Conservation (phyloP, 495 filamentous ascomycete genomes). For the Aspergillus avenaceus region DNA sequence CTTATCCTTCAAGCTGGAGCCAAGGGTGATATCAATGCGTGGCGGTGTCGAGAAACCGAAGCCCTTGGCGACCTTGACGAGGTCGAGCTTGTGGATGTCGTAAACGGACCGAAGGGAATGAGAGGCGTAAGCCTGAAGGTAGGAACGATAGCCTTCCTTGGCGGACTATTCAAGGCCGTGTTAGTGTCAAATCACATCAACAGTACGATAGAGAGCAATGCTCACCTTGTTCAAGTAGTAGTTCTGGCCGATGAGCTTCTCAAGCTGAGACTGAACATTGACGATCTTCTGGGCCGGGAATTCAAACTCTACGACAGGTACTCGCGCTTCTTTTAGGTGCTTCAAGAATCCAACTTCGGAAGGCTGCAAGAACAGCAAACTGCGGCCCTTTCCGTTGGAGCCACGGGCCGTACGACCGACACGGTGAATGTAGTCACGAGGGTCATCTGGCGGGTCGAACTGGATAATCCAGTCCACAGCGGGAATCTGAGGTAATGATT, state of each 20-base stretch:
- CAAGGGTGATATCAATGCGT: slow-evolving; percentile 82
- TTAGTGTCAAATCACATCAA: slow-evolving; percentile 10
- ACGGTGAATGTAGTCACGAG: slow-evolving; percentile 91
- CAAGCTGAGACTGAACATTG: slow-evolving; percentile 92
- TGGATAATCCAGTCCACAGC: slow-evolving; percentile 94
- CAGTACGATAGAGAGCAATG: background rate
- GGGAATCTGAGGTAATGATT: slow-evolving; percentile 56
- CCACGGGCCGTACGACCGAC: slow-evolving; percentile 94
- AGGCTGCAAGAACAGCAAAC: slow-evolving; percentile 88
- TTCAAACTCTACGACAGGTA: slow-evolving; percentile 94
- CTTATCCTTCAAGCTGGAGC: slow-evolving; percentile 86
- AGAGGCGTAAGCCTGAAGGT: slow-evolving; percentile 90
- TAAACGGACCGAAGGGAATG: slow-evolving; percentile 88
- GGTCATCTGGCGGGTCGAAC: slow-evolving; percentile 90
- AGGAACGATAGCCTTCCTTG: slow-evolving; percentile 72
- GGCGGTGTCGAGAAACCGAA: slow-evolving; percentile 92
- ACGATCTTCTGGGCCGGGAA: slow-evolving; percentile 88
- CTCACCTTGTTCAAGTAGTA: slow-evolving; percentile 89
- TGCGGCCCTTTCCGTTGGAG: slow-evolving; percentile 73
- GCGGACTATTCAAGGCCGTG: slow-evolving; percentile 41
- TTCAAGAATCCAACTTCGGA: slow-evolving; percentile 88
- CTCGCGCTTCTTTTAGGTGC: slow-evolving; percentile 85
- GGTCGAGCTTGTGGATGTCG: slow-evolving; percentile 88
- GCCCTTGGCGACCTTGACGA: slow-evolving; percentile 88
- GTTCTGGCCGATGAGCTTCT: slow-evolving; percentile 86